phyloP scores from a whole-genome alignment of 495 filamentous ascomycete genomes.

The Penicillium antarcticum region DNA sequence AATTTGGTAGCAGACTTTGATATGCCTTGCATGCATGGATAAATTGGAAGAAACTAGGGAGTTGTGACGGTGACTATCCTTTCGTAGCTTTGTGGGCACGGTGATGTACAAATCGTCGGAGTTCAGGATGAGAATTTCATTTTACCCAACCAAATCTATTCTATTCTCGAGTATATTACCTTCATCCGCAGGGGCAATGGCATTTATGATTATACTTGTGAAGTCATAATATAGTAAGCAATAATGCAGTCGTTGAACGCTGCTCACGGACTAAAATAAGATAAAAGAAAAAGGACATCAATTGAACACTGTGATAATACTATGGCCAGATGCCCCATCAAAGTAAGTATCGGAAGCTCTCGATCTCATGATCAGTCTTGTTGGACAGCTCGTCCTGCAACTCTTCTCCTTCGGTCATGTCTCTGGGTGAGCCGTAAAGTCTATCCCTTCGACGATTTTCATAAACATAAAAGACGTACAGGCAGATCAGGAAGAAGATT shows the following conservation, averaged over 20 bases:
- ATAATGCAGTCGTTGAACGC: too few species aligned
- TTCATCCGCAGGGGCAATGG: too few species aligned
- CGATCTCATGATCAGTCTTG: constrained; percentile 30
- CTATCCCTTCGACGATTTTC: constrained; percentile 27
- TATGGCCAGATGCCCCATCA: background rate
- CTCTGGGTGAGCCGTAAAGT: constrained; percentile 18
- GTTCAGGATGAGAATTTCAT: too few species aligned
- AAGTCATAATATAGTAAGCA: too few species aligned
- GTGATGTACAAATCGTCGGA: too few species aligned
- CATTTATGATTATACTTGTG: too few species aligned
- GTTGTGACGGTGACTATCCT: background rate
- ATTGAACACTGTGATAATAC: too few species aligned
- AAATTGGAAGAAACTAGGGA: background rate
- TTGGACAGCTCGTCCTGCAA: constrained; percentile 28
- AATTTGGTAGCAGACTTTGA: constrained; percentile 5
- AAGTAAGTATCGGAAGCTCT: constrained; percentile 31
- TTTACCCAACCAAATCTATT: too few species aligned
- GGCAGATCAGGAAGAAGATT: constrained; percentile 22
- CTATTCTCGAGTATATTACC: too few species aligned
- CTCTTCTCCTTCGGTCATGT: constrained; percentile 23
- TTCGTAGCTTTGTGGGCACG: too few species aligned
- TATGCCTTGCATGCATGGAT: background rate
- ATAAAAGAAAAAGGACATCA: too few species aligned
- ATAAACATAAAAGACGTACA: constrained; percentile 20
- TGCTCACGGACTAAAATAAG: too few species aligned